Evolutionary conservation across 495 filamentous ascomycete genomes (phyloP), one percentile per base, ranked within the genome.

Genomic region (Hypoxylon crocopeplum): DNA sequence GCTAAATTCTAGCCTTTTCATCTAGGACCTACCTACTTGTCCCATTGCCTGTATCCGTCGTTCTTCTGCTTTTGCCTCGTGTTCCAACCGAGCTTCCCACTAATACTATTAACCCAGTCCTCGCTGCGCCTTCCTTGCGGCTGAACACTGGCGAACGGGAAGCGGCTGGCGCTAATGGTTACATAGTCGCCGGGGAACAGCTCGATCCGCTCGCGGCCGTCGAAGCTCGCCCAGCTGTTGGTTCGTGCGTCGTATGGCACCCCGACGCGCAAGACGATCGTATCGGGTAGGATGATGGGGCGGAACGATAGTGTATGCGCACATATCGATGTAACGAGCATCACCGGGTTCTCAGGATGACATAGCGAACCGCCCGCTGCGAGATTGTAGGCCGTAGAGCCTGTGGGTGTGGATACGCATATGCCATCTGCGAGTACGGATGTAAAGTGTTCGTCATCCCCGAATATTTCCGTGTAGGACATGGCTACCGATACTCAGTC

Each of bases 371-470:
- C 94, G 10, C 95, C 95, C 11, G 95, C 94, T 0, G 93, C 93
- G 32, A 98, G 89, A 66, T 97, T 98, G 77, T 98, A 98, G 12
- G 94, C 94, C 36, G 94, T 98, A 11, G 90, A 94, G 30, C 94
- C 94, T 0, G 91, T 97, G 15, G 92, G 93, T 16, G 91, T 97
- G 7, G 91, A 88, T 37, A 97, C 87, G 74, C 92, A 96, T 38
- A 97, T 79, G 12, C 92, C 92, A 71, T 97, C 91, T 21, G 90
- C 91, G 56, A 90, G 86, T 5, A 95, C 81, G 1, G 89, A 91
- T 5, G 91, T 95, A 75, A 93, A 93, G 75, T 96, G 90, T 64
- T 97, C 91, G 67, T 97, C 90, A 67, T 97, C 95, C 33, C 95
- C 95, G 67, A 97, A 97, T 27, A 98, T 78, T 67, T 95, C 92